Base-by-base conservation (phyloP, 805 yeast species). In the Pichia insulana region DNA sequence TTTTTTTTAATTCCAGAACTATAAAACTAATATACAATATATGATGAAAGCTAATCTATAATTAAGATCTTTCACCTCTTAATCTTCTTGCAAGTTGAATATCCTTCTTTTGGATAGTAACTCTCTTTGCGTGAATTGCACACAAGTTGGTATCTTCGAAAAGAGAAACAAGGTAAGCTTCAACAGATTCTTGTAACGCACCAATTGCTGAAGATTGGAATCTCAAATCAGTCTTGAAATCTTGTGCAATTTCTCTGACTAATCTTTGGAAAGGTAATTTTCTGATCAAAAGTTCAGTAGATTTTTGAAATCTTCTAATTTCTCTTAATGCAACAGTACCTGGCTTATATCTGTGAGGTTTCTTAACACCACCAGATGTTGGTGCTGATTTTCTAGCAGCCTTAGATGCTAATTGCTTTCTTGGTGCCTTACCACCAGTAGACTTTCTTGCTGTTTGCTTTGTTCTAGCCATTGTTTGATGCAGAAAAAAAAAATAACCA, bases 71-170 rank as follows among this genome's bases (percentile, higher is more conserved):
- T 74, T 84, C 95, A 70, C 97, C 97, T 73, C 97, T 83, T 67
- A 90, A 80, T 76, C 97, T 84, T 75, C 97, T 84, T 55, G 97
- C 98, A 64, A 90, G 77, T 65, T 89, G 96, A 67, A 90, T 86
- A 69, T 90, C 98, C 74, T 89, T 89, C 86, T 88, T 90, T 78
- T 87, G 96, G 63, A 90, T 87, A 53, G 98, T 90, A 57, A 90
- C 97, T 73, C 98, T 83, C 81, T 92, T 90, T 61, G 97, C 98
- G 71, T 90, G 98, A 56, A 88, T 86, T 53, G 97, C 97, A 73
- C 97, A 92, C 74, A 90, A 78, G 76, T 89, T 90, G 54, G 97
- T 92, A 69, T 92, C 97, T 75, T 90, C 97, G 57, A 90, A 92
- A 61, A 90, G 71, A 48, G 96, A 86, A 42, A 90, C 96, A 59